Base-by-base conservation (phyloP, 2,329 filamentous ascomycete species). In the Leptographium procerum region DNA sequence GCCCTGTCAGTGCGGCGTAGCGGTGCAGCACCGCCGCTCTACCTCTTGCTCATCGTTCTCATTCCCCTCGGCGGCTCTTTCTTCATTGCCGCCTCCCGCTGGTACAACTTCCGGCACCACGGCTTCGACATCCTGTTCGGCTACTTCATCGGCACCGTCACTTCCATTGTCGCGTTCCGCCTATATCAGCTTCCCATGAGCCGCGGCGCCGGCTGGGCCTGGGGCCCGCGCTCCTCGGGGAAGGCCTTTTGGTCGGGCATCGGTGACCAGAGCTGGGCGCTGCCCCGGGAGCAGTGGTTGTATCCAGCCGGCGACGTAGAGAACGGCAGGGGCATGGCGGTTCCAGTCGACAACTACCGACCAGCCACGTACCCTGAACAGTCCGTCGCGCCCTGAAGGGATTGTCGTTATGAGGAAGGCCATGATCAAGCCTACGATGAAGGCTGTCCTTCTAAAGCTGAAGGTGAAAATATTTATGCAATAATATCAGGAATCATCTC, bases 51-150 rank as follows among this genome's bases (percentile, higher is more conserved):
- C 51, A 69, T 92, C 36, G 79, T 84, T 2, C 75, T 90, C 22
- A 71, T 89, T 1, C 91, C 91, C 2, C 81, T 91, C 63, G 86
- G 84, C 59, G 75, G 82, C 1, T 87, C 91, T 6, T 81, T 91
- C 62, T 96, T 91, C 73, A 87, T 96, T 62, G 80, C 86, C n/a
- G 83, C 85, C 31, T 92, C 89, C 1, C 87, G 92, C 13, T 97
- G 87, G 81, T 91, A 86, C 60, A 86, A 96, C 70, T 95, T 86
- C 73, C 84, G 89, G 45, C 92, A 97, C 70, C 88, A 92, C 69
- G 91, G 86, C n/a, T 92, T 96, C 69, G 92, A 97, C 64, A 88
- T 96, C 63, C 73, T 96, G 2, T 89, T 88, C 62, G 92, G 92
- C n/a, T 87, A 86, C 58, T 64, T 88, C 14, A 87, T 96, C 61